These are phyloP conservation scores for Aquanectria penicillioides DNA, from an alignment of 2,329 filamentous ascomycete genomes.

Conservation along the genomic window DNA sequence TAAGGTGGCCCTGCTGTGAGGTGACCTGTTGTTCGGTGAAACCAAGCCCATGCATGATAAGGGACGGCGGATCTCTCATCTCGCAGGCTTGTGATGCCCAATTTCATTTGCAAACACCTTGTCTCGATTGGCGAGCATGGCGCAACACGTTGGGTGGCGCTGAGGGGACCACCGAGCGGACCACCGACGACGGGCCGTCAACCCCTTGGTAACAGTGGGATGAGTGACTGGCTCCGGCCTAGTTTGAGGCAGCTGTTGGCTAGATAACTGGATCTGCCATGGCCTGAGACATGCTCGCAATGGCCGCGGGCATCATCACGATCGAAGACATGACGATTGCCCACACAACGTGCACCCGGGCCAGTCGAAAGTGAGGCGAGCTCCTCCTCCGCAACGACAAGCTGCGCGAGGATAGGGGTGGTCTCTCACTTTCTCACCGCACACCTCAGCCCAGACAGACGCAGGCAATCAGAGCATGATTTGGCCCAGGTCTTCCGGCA, in stretches of 20 bases:
- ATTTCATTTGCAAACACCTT: conserved; percentile 34
- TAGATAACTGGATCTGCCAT: background rate
- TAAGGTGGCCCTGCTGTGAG: conserved; percentile 28
- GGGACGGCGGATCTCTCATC: conserved; percentile 32
- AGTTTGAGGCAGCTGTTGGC: background rate
- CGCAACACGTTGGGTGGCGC: background rate
- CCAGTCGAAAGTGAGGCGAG: background rate
- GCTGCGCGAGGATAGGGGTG: background rate
- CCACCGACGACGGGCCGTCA: background rate
- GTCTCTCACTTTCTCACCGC: conserved; percentile 33
- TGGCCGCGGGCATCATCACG: no score
- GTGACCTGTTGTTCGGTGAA: no score
- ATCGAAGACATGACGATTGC: no score
- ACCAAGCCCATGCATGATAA: conserved; percentile 26
- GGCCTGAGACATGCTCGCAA: background rate
- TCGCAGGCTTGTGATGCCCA: no score
- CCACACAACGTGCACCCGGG: background rate
- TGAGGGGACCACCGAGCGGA: background rate
- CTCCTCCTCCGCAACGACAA: background rate
- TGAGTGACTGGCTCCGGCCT: background rate
- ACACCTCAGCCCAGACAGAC: conserved; percentile 36
- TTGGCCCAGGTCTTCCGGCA: background rate
- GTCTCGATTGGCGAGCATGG: conserved; percentile 36
- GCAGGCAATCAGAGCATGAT: conserved; percentile 1
- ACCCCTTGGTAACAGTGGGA: conserved; percentile 3